phyloP scores from a whole-genome alignment of 2,329 filamentous ascomycete species.

The Sporothrix schenckii region DNA sequence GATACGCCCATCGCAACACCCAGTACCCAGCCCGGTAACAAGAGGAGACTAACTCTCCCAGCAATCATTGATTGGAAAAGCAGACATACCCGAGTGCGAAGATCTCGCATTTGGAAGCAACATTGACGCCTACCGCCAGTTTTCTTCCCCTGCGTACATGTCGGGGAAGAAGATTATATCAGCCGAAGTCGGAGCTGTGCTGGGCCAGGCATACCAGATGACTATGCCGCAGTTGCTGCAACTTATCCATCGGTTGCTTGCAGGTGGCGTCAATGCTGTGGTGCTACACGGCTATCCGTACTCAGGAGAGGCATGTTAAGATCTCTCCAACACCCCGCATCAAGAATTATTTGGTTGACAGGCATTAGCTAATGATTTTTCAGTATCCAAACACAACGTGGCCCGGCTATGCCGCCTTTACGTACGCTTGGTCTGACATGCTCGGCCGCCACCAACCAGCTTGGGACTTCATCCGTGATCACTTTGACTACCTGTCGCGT shows the following conservation, averaged over 20 bases:
- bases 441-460: conserved; percentile 18
- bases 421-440: conserved; percentile 19
- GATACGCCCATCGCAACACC: not conserved
- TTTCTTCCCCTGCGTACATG: not conserved
- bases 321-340: not conserved
- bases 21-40: not conserved
- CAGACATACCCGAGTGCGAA: conserved; percentile 21
- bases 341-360: not conserved
- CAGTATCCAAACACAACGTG: conserved; percentile 18
- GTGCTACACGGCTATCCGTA: conserved; percentile 9
- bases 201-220: conserved; percentile 13
- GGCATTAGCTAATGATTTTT: not conserved
- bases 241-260: conserved; percentile 1
- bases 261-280: conserved; percentile 9
- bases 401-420: not conserved
- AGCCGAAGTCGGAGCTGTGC: conserved; percentile 2
- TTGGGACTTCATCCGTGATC: not conserved
- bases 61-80: not conserved
- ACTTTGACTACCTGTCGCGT: not conserved
- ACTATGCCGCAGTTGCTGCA: not conserved
- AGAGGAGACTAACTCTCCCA: not conserved
- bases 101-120: conserved; percentile 16
- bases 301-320: not conserved
- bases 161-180: not conserved
- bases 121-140: conserved; percentile 21